Conservation (phyloP, 1,284 basidiomycete genomes). For the Quambalaria eucalypti region DNA sequence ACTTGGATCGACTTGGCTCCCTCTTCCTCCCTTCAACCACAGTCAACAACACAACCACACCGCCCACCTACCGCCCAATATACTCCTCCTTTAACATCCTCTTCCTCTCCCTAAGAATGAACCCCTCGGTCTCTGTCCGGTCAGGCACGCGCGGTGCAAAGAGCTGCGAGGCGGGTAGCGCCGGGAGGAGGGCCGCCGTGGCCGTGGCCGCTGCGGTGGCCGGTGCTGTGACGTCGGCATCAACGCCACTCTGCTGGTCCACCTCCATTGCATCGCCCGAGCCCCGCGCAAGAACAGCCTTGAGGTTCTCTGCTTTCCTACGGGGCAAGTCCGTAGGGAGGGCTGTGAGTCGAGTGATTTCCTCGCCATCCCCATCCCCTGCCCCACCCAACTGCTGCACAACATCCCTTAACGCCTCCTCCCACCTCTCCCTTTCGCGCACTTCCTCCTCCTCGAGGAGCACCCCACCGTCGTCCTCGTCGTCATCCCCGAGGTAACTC, state of each 20-base stretch:
- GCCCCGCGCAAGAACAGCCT: conserved; percentile 63
- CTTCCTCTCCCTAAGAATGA: conserved; percentile 70
- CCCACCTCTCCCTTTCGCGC: conserved; percentile 64
- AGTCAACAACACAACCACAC: too few species aligned
- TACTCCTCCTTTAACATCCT: conserved; percentile 61
- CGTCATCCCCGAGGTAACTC: conserved; percentile 81
- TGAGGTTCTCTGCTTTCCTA: background rate
- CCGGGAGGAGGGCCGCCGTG: conserved; percentile 34
- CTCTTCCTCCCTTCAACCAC: too few species aligned
- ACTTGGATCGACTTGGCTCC: too few species aligned
- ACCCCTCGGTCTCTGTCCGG: conserved; percentile 65
- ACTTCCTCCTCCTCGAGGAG: conserved; percentile 48
- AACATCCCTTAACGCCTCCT: conserved; percentile 50
- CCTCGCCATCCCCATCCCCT: too few species aligned
- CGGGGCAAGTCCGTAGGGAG: background rate
- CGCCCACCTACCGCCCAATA: background rate
- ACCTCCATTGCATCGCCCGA: background rate
- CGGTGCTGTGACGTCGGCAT: background rate
- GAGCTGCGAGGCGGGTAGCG: conserved; percentile 64
- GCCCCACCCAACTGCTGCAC: conserved; percentile 3
- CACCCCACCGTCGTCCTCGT: conserved; percentile 67
- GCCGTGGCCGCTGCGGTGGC: background rate
- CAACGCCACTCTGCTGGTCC: background rate
- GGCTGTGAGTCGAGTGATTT: conserved; percentile 3
- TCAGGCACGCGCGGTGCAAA: conserved; percentile 53